These are phyloP conservation scores for Triticum urartu DNA, from an alignment of 176 grass and related monocot genomes.

Conservation along the genomic window DNA sequence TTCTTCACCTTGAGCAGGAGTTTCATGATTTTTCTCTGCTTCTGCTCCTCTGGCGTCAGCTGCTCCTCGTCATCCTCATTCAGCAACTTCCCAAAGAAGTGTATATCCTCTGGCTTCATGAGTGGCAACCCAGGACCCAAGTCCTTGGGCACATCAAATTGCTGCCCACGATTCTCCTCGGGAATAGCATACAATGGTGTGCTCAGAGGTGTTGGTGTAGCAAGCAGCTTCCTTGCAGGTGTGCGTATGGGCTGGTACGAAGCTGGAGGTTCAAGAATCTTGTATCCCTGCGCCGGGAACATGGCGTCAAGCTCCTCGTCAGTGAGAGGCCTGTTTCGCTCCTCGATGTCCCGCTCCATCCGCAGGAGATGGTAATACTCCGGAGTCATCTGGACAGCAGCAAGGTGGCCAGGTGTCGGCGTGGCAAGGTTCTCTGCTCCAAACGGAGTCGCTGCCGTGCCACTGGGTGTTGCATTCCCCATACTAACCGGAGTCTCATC, in stretches of 20 bases:
- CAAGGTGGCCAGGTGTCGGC: slow-evolving; percentile 36
- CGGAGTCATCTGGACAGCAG: slow-evolving; percentile 62
- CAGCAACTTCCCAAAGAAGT: slow-evolving; percentile 79
- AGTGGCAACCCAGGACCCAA: slow-evolving; percentile 62
- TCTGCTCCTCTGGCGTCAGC: slow-evolving; percentile 81
- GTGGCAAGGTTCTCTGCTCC: slow-evolving; percentile 72
- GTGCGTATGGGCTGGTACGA: slow-evolving; percentile 88
- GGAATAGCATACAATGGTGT: slow-evolving; percentile 91
- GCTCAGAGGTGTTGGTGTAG: slow-evolving; percentile 77
- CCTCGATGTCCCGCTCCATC: slow-evolving; percentile 93
- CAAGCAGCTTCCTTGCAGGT: slow-evolving; percentile 88
- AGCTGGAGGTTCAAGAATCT: slow-evolving; percentile 81
- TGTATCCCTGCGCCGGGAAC: slow-evolving; percentile 78
- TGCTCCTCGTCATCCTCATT: slow-evolving; percentile 96
- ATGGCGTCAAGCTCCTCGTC: slow-evolving; percentile 85
- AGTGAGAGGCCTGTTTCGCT: slow-evolving; percentile 78
- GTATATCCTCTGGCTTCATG: slow-evolving; percentile 96
- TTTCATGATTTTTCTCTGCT: slow-evolving; percentile 96
- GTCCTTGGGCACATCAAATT: slow-evolving; percentile 95
- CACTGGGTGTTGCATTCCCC: slow-evolving; percentile 59
- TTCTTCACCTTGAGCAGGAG: slow-evolving; percentile 84
- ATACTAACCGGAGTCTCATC: slow-evolving; percentile 84
- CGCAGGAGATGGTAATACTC: slow-evolving; percentile 85
- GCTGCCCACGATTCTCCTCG: slow-evolving; percentile 89
- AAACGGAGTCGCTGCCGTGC: slow-evolving; percentile 52